phyloP scores from a whole-genome alignment of 2,329 filamentous ascomycete species.

The Fusarium citri region DNA sequence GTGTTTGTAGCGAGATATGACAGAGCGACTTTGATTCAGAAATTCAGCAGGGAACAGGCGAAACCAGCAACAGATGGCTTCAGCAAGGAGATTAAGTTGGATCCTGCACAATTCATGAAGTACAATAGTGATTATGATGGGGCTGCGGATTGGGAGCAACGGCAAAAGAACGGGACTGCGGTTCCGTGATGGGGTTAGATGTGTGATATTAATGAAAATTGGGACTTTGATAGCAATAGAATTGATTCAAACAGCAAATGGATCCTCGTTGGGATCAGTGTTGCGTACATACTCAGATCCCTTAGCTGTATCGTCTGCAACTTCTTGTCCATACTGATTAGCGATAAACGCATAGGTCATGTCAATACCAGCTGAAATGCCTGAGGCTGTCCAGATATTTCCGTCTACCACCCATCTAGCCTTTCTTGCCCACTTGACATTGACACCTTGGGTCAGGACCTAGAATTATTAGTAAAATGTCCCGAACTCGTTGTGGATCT shows the following conservation, averaged over 20 bases:
- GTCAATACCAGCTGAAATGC: conserved; percentile 61
- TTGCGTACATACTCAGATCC: conserved; percentile 70
- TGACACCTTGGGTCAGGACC: conserved; percentile 55
- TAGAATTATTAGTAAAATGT: conserved; percentile 6
- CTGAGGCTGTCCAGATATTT: conserved; percentile 71
- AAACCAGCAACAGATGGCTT: conserved; percentile 32
- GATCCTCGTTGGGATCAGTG: conserved; percentile 62
- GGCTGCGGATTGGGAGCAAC: conserved; percentile 35
- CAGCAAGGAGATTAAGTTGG: conserved; percentile 32
- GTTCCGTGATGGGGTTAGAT: not conserved
- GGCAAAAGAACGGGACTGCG: conserved; percentile 20
- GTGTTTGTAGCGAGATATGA: conserved; percentile 24
- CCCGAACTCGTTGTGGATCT: rapidly evolving
- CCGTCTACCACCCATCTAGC: conserved; percentile 72
- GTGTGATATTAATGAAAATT: not conserved
- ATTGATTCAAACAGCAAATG: conserved; percentile 57
- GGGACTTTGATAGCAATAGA: not conserved
- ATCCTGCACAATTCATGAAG: conserved; percentile 39
- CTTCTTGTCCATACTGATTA: conserved; percentile 61
- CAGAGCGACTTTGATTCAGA: conserved; percentile 34
- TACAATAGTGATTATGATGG: conserved; percentile 41
- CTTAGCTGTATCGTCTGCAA: conserved; percentile 61
- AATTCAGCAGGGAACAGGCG: conserved; percentile 38
- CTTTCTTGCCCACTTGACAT: conserved; percentile 64
- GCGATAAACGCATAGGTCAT: conserved; percentile 52